phyloP scores from a whole-genome alignment of 2,329 filamentous ascomycete species.

The Dactylellina haptotyla region DNA sequence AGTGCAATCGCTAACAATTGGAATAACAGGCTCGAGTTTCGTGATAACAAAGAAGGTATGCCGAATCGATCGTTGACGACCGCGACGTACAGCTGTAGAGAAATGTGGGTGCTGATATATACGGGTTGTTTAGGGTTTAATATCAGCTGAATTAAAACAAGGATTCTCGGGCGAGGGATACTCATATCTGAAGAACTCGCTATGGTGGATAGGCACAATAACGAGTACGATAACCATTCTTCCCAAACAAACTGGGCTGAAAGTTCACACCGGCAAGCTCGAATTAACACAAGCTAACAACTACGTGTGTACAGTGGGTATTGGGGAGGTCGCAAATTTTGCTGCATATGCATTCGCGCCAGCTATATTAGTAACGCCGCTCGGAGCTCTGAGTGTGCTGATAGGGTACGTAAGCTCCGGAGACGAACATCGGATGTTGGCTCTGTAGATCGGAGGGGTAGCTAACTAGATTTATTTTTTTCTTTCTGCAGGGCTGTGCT shows the following conservation, averaged over 20 bases:
- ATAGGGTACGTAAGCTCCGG: conserved; percentile 72
- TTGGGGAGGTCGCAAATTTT: conserved; percentile 96
- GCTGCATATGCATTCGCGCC: conserved; percentile 97
- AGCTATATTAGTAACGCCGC: conserved; percentile 95
- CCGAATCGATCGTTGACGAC: neutral
- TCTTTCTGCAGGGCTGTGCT: conserved; percentile 84
- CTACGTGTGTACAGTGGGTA: conserved; percentile 71
- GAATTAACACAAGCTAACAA: conserved; percentile 22
- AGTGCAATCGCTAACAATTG: conserved; percentile 39
- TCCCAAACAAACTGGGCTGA: neutral
- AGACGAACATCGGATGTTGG: neutral
- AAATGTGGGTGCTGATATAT: conserved; percentile 10
- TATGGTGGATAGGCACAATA: conserved; percentile 95
- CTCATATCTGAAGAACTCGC: conserved; percentile 90
- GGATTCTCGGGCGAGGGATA: conserved; percentile 98
- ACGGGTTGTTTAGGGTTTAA: conserved; percentile 74
- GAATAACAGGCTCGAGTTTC: conserved; percentile 81
- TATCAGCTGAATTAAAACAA: conserved; percentile 87
- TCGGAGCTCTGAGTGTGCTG: conserved; percentile 91
- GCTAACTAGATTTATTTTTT: conserved; percentile 50
- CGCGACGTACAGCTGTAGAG: neutral
- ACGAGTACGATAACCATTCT: conserved; percentile 71
- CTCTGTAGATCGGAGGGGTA: neutral
- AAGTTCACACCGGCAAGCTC: neutral
- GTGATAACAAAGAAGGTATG: conserved; percentile 97